Evolutionary conservation across 352 stramenopile genomes (phyloP).

Genomic region (Hyaloperonospora arabidopsidis): DNA sequence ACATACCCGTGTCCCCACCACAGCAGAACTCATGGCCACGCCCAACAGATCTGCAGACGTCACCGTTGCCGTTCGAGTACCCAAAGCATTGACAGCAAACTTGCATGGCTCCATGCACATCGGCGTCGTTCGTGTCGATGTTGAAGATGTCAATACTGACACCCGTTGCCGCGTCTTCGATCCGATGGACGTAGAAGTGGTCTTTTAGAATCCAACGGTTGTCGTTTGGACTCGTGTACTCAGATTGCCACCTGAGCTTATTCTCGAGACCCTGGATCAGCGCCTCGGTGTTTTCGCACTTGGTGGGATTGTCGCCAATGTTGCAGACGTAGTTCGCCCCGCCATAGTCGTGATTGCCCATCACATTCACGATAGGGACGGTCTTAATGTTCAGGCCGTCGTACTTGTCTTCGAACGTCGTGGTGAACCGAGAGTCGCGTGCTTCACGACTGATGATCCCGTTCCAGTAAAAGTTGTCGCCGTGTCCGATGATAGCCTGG

Average conservation of each 20-base stretch:
- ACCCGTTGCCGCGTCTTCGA: conserved; percentile 27
- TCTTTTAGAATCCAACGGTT: conserved; percentile 44
- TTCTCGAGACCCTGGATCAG: conserved; percentile 23
- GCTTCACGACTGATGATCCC: conserved; percentile 37
- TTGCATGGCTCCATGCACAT: conserved; percentile 37
- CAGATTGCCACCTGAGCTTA: conserved; percentile 40
- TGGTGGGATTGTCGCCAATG: conserved; percentile 19
- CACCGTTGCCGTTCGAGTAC: conserved; percentile 31
- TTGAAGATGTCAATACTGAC: conserved; percentile 55
- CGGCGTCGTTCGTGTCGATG: conserved; percentile 41
- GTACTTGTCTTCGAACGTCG: conserved; percentile 45
- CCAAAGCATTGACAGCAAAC: conserved; percentile 54
- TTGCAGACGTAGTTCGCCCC: conserved; percentile 45
- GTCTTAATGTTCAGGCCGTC: conserved; percentile 27
- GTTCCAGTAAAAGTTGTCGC: conserved; percentile 65
- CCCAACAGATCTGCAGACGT: conserved; percentile 29
- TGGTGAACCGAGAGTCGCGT: conserved; percentile 39
- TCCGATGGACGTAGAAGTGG: conserved; percentile 46
- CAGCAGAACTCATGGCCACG: conserved; percentile 33
- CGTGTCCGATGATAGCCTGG: conserved; percentile 39
- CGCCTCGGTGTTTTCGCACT: conserved; percentile 24
- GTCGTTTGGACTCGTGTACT: conserved; percentile 43
- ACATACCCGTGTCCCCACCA: conserved; percentile 37
- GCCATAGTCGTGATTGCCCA: conserved; percentile 63
- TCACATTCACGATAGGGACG: conserved; percentile 51